Evolutionary conservation across 441 rosid genomes (phyloP).

Genomic region (Eruca vesicaria): DNA sequence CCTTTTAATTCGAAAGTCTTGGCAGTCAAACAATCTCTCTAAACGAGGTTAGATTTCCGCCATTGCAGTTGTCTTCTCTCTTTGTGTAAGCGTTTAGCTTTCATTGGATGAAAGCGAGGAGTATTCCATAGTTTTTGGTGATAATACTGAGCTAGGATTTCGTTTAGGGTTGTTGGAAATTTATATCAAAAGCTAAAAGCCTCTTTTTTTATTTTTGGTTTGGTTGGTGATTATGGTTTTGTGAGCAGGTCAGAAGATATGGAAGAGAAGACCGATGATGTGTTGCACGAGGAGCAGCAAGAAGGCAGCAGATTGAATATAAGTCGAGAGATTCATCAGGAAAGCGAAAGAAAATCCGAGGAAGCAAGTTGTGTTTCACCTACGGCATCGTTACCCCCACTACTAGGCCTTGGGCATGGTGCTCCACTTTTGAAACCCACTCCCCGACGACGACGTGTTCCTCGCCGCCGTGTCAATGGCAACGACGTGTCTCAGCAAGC

Average conservation of each 20-base stretch:
- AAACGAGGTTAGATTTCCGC: constrained; percentile 36
- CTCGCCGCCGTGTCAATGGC: constrained; percentile 87
- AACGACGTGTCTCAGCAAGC: constrained; percentile 58
- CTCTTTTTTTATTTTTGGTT: not conserved
- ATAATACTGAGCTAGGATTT: constrained; percentile 21
- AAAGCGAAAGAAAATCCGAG: constrained; percentile 35
- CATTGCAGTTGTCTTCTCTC: not conserved
- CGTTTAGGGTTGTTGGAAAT: not conserved
- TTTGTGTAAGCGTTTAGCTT: not conserved
- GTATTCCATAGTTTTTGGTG: not conserved
- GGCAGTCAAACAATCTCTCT: not conserved
- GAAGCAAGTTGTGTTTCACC: constrained; percentile 38
- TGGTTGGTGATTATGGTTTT: not conserved
- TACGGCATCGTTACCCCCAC: constrained; percentile 46
- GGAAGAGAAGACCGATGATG: not conserved
- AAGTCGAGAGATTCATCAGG: constrained; percentile 20
- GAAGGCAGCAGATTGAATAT: constrained; percentile 22
- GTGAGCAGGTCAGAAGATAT: not conserved
- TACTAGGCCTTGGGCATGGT: constrained; percentile 92
- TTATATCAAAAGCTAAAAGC: not conserved
- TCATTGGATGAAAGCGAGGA: not conserved
- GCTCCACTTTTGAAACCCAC: constrained; percentile 74
- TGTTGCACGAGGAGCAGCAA: constrained; percentile 25
- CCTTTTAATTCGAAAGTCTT: too few relatives aligned
- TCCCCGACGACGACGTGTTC: constrained; percentile 61